A percentile compares a stretch with the other conserved stretches of the same genome.
phyloP scores from a whole-genome alignment of 208 protist genomes.

The Angomonas ambiguus region DNA sequence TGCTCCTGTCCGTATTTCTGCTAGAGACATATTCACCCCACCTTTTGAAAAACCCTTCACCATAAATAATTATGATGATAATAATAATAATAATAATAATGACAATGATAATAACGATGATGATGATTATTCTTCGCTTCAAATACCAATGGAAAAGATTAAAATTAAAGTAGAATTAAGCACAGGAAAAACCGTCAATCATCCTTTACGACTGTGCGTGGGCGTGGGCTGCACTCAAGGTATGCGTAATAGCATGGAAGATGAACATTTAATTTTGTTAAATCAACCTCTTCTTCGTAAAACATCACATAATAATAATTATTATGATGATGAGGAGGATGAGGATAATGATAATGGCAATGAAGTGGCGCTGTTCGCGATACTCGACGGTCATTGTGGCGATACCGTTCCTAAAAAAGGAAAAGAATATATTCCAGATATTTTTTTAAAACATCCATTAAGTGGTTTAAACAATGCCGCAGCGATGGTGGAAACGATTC shows the following conservation, averaged over 20 bases:
- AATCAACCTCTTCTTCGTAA: background rate
- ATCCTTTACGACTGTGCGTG: constrained; percentile 39
- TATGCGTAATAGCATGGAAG: constrained; percentile 77
- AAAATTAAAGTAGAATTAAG: constrained; percentile 56
- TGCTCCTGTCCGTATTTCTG: no score
- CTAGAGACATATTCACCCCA: no score
- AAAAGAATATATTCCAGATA: constrained; percentile 52
- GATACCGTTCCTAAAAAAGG: constrained; percentile 62
- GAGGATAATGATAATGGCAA: constrained; percentile 2
- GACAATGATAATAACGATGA: background rate
- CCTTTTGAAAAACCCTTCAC: no score
- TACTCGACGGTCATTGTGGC: constrained; percentile 84
- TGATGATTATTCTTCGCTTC: no score
- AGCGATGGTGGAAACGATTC: constrained; percentile 65
- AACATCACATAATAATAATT: background rate
- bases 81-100: constrained; percentile 1
- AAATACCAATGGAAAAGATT: background rate
- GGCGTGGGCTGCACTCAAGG: constrained; percentile 67
- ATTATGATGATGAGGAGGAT: no score
- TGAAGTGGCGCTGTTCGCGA: constrained; percentile 47
- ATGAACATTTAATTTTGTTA: constrained; percentile 62
- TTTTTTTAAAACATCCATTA: constrained; percentile 49
- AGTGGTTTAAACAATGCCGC: constrained; percentile 73
- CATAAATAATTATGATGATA: background rate
- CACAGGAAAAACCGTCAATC: constrained; percentile 47